Evolutionary conservation across 2,329 filamentous ascomycete species (phyloP).

Genomic region (Cordyceps cicadae): DNA sequence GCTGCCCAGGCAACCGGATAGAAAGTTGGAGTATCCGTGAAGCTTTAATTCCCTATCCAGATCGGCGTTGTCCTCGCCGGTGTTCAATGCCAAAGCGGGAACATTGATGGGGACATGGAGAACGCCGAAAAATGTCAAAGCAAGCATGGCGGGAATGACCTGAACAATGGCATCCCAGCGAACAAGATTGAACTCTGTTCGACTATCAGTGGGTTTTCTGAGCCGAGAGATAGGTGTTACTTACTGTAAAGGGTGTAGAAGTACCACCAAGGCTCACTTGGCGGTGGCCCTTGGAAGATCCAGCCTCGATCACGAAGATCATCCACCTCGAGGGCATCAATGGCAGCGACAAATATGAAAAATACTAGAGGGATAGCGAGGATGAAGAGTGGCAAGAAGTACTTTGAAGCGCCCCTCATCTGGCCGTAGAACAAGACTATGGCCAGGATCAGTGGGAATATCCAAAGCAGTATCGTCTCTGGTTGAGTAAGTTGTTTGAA

Average conservation of each 20-base stretch:
- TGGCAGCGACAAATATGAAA: constrained; percentile 64
- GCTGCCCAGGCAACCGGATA: constrained; percentile 80
- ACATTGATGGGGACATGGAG: constrained; percentile 98
- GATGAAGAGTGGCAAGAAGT: constrained; percentile 82
- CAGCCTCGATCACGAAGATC: constrained; percentile 67
- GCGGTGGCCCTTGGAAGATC: constrained; percentile 83
- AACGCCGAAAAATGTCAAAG: constrained; percentile 93
- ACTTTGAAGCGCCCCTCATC: constrained; percentile 68
- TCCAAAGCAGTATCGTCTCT: constrained; percentile 76
- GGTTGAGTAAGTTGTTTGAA: constrained; percentile 63
- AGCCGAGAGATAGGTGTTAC: constrained; percentile 21
- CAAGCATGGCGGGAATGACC: constrained; percentile 89
- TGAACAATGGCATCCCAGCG: constrained; percentile 77
- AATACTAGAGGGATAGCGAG: constrained; percentile 68
- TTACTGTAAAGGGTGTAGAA: constrained; percentile 93
- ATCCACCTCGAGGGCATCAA: constrained; percentile 59
- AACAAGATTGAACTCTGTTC: constrained; percentile 66
- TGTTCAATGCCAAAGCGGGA: constrained; percentile 81
- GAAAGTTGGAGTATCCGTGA: constrained; percentile 84
- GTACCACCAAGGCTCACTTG: constrained; percentile 88
- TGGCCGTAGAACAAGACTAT: constrained; percentile 69
- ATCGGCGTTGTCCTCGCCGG: constrained; percentile 85
- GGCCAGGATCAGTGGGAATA: constrained; percentile 68
- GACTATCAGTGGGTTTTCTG: constrained; percentile 15
- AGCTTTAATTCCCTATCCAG: constrained; percentile 86